Conservation (phyloP, 257 asterid species). For the Solanum arcanum region DNA sequence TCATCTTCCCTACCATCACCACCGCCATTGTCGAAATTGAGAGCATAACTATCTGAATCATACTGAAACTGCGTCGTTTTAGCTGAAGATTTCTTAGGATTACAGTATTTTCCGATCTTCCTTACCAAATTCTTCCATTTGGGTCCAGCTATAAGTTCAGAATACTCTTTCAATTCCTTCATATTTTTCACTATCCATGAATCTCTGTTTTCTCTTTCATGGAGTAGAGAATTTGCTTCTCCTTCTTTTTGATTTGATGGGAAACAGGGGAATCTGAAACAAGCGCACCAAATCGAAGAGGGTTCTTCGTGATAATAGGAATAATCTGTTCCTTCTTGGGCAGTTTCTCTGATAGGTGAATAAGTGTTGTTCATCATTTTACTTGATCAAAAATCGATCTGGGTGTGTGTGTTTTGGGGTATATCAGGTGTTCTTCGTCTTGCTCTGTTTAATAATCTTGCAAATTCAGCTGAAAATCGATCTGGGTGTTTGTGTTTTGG, state of each 20-base stretch:
- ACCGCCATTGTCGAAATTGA: slow-evolving; percentile 32
- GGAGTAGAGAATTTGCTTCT: not conserved
- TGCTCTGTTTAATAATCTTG: not conserved
- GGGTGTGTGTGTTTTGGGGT: not conserved
- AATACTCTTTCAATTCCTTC: slow-evolving; percentile 28
- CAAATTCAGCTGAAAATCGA: not conserved
- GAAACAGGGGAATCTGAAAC: not conserved
- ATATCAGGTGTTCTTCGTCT: not conserved
- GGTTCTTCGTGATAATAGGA: not conserved
- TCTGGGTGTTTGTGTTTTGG: not conserved
- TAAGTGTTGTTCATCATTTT: not conserved
- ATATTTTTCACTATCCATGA: slow-evolving; percentile 14
- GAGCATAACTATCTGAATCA: slow-evolving; percentile 45
- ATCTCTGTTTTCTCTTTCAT: not conserved
- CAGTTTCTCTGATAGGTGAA: not conserved
- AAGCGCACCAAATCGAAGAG: not conserved
- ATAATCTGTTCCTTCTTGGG: not conserved
- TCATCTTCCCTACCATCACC: slow-evolving; percentile 12
- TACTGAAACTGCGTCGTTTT: slow-evolving; percentile 29
- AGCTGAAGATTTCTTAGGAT: not conserved
- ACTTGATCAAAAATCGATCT: not conserved
- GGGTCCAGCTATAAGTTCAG: slow-evolving; percentile 44
- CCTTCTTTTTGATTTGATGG: not conserved
- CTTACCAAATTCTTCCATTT: slow-evolving; percentile 40
- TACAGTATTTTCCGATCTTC: slow-evolving; percentile 22